A percentile compares a stretch with the other conserved stretches of the same genome.
phyloP scores from a whole-genome alignment of 257 asterid species.

The Forsythia viridissima region DNA sequence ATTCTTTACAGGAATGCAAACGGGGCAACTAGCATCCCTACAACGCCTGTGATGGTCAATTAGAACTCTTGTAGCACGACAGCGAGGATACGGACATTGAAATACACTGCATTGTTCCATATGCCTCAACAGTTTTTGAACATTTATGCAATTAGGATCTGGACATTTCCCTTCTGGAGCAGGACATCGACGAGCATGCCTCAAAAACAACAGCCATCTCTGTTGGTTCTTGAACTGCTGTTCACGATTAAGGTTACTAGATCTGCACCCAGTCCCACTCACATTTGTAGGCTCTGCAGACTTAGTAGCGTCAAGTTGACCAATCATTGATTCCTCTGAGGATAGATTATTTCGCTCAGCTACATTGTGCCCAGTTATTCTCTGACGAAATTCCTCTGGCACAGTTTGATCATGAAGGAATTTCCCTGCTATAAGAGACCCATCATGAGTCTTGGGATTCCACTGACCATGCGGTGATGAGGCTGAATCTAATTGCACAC shows the following conservation, averaged over 20 bases:
- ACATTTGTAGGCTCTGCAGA: constrained; percentile 47
- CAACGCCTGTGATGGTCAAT: constrained; percentile 65
- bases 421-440: constrained; percentile 48
- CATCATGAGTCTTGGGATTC: constrained; percentile 65
- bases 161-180: constrained; percentile 85
- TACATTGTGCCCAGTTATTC: constrained; percentile 63
- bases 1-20: constrained; percentile 81
- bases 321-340: constrained; percentile 61
- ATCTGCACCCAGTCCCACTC: constrained; percentile 38
- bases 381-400: constrained; percentile 64
- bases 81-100: constrained; percentile 74
- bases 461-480: constrained; percentile 48
- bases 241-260: constrained; percentile 58
- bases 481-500: constrained; percentile 44
- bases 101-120: constrained; percentile 59
- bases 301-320: constrained; percentile 57
- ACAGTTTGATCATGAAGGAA: constrained; percentile 46
- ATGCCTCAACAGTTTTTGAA: constrained; percentile 74
- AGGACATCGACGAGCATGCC: constrained; percentile 92
- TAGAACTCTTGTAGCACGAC: constrained; percentile 56
- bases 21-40: constrained; percentile 73
- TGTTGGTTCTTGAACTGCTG: constrained; percentile 70
- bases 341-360: constrained; percentile 70
- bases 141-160: constrained; percentile 60
- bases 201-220: constrained; percentile 79